Evolutionary conservation across 352 stramenopile genomes (phyloP), one percentile per base, ranked within the genome.

Genomic region (Pythium periplocum): DNA sequence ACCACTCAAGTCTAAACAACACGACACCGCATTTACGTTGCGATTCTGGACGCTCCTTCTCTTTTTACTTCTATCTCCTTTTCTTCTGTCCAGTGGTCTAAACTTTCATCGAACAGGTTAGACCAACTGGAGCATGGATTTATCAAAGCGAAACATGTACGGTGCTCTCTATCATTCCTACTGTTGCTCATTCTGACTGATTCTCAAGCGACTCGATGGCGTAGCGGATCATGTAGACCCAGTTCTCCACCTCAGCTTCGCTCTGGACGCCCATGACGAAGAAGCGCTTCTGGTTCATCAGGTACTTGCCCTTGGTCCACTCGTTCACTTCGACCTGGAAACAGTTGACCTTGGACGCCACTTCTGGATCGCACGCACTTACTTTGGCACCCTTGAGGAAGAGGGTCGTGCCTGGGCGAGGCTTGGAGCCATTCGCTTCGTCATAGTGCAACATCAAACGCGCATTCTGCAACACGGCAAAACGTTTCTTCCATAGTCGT

Each of bases 211-310:
- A 88, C 59, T 95, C 84, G 58, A 95, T 93, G 36, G 78, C 84
- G 51, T 86, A 95, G 9, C 77, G 75, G 45, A 93, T 77, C 78
- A 95, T 81, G 60, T 86, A 95, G 40, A 95, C 69, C 84, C 84
- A 95, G 59, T 84, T 75, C 40, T 84, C 75, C 6, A 95, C 78
- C 52, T 93, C 84, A 39, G 69, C 69, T 55, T 90, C 78, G 57
- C 69, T 87, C 45, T 89, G 66, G 9, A 87, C 77, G 38, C 73
- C 82, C 34, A 95, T 62, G 44, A 91, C 68, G 50, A 95, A 92
- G 2, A 73, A 61, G 3, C 84, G 76, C 26, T 78, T 75, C 56
- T 88, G 53, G 37, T 79, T 67, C 53, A 74, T 75, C n/a, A 83
- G 57, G 51, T 76, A 66, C 48, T 76, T 86, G 47, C 78, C 79